phyloP scores from a whole-genome alignment of 2,329 filamentous ascomycete genomes.

The Xylariaceae sp. region DNA sequence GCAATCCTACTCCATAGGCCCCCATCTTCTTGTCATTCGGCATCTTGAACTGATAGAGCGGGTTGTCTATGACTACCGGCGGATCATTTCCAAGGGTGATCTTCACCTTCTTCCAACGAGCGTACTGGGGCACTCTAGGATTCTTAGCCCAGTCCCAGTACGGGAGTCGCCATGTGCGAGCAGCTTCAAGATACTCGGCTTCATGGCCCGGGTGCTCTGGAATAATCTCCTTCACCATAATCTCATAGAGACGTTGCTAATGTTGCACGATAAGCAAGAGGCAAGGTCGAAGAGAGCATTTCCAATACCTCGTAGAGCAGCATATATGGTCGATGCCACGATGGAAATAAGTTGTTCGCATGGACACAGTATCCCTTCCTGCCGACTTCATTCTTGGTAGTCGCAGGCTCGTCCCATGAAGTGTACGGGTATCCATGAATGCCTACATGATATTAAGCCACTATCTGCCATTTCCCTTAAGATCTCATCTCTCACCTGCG shows the following conservation, averaged over 20 bases:
- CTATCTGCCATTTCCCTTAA: background rate
- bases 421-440: slow-evolving; percentile 28
- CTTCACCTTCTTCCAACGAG: slow-evolving; percentile 30
- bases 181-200: slow-evolving; percentile 23
- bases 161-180: slow-evolving; percentile 25
- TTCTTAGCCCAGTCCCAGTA: slow-evolving; percentile 43
- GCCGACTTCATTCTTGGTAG: slow-evolving; percentile 20
- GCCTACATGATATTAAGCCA: slow-evolving; percentile 14
- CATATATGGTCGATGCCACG: slow-evolving; percentile 27
- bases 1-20: background rate
- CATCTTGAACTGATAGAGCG: slow-evolving; percentile 39
- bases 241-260: slow-evolving; percentile 31
- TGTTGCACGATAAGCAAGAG: slow-evolving; percentile 9
- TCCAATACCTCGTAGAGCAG: slow-evolving; percentile 25
- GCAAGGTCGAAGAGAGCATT: background rate
- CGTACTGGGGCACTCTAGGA: slow-evolving; percentile 30
- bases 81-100: slow-evolving; percentile 24
- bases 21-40: slow-evolving; percentile 29
- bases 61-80: slow-evolving; percentile 30
- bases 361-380: slow-evolving; percentile 28
- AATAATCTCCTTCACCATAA: slow-evolving; percentile 31
- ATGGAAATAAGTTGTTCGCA: slow-evolving; percentile 21
- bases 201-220: slow-evolving; percentile 20
- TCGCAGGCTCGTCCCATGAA: slow-evolving; percentile 24
- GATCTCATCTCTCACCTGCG: slow-evolving; percentile 14